Evolutionary conservation across 2,329 filamentous ascomycete species (phyloP).

Genomic region (Aspergillus jensenii): DNA sequence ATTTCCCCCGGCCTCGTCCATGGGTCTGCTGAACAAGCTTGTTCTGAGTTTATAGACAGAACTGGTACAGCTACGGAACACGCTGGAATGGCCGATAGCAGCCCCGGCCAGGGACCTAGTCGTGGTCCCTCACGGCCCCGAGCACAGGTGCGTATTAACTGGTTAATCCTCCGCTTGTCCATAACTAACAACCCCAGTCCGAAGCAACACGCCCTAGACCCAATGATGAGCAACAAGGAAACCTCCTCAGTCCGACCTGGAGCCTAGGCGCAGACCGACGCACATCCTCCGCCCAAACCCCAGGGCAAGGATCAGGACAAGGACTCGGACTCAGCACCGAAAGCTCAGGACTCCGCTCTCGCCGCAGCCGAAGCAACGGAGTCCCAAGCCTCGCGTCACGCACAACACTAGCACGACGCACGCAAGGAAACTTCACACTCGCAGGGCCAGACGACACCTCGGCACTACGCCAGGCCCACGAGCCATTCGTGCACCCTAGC

Average conservation of each 20-base stretch:
- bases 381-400: conserved; percentile 26
- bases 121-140: not conserved
- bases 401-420: conserved; percentile 29
- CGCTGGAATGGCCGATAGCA: too few species aligned
- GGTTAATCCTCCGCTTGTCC: not conserved
- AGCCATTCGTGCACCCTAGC: conserved; percentile 53
- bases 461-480: conserved; percentile 34
- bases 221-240: conserved; percentile 2
- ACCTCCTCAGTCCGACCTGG: not conserved
- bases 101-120: too few species aligned
- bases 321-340: not conserved
- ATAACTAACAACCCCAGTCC: too few species aligned
- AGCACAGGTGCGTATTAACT: not conserved
- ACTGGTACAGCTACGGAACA: too few species aligned
- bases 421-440: conserved; percentile 31
- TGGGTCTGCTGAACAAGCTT: not conserved
- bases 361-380: conserved; percentile 20
- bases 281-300: not conserved
- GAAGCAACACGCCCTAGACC: conserved; percentile 4
- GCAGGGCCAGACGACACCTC: conserved; percentile 33
- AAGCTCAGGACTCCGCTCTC: conserved; percentile 16
- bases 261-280: not conserved
- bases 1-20: not conserved
- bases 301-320: not conserved
- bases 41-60: not conserved